Conservation (phyloP, 306 rosid species). For the Mimosa pudica region DNA sequence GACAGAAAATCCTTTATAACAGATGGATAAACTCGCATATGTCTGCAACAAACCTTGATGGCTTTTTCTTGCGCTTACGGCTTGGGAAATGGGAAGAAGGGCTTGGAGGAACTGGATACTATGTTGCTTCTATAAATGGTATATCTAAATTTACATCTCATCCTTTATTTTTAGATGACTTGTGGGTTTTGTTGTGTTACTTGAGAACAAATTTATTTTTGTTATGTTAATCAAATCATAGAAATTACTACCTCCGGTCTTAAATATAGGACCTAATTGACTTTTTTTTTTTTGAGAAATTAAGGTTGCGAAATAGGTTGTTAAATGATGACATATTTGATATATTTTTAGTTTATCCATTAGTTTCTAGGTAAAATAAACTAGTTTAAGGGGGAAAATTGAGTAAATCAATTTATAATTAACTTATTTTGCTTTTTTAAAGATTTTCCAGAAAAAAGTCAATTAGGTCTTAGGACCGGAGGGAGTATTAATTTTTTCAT, state of each 20-base stretch:
- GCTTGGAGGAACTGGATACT: slow-evolving; percentile 70
- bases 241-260: neutral
- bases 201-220: neutral
- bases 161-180: slow-evolving; percentile 19
- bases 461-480: too few species aligned
- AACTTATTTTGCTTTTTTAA: too few species aligned
- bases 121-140: slow-evolving; percentile 86
- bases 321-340: too few species aligned
- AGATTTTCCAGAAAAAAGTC: too few species aligned
- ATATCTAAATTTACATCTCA: slow-evolving; percentile 34
- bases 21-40: slow-evolving; percentile 68
- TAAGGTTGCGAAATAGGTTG: too few species aligned
- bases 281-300: too few species aligned
- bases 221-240: neutral
- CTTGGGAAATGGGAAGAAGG: slow-evolving; percentile 95
- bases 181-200: slow-evolving; percentile 17
- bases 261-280: too few species aligned
- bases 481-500: too few species aligned
- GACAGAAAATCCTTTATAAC: slow-evolving; percentile 36
- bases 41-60: slow-evolving; percentile 62
- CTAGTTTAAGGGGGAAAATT: too few species aligned
- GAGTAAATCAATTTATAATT: too few species aligned
- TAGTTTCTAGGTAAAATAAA: too few species aligned
- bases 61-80: slow-evolving; percentile 85
- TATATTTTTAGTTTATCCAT: too few species aligned